Percentiles rank a stretch among this genome's conserved stretches.
phyloP scores from a whole-genome alignment of 805 yeast genomes.

The Candida sithepensis region DNA sequence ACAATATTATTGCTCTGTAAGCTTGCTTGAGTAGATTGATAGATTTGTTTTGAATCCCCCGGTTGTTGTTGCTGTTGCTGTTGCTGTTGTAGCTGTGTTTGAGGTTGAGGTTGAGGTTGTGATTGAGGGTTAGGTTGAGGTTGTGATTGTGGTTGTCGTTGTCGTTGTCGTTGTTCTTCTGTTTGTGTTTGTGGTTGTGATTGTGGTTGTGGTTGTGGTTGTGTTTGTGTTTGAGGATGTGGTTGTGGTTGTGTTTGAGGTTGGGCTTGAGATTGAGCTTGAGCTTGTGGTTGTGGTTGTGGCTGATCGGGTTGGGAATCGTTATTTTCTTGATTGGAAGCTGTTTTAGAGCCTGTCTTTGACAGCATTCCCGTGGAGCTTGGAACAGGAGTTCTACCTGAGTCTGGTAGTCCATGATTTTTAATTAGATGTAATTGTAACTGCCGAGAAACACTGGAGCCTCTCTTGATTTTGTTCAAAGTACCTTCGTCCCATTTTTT shows the following conservation, averaged over 20 bases:
- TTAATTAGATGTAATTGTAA: constrained; percentile 69
- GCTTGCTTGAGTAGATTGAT: background rate
- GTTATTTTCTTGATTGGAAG: constrained; percentile 14
- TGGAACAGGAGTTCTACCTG: constrained; percentile 28
- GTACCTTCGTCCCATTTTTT: constrained; percentile 76
- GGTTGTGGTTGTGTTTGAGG: no score
- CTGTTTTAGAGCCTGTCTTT: constrained; percentile 13
- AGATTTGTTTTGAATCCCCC: background rate
- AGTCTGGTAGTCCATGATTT: constrained; percentile 50
- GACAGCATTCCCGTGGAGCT: constrained; percentile 3
- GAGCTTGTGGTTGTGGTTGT: no score
- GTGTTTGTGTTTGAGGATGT: no score
- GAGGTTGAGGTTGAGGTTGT: no score
- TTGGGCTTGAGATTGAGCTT: no score
- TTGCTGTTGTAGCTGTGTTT: no score
- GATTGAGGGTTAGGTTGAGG: no score
- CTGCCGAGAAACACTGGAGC: constrained; percentile 77
- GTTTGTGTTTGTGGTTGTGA: no score
- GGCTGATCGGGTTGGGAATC: no score
- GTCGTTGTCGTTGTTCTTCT: no score
- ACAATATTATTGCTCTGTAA: constrained; percentile 2
- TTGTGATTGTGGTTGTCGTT: no score
- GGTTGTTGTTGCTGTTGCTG: constrained; percentile 19
- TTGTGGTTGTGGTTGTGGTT: no score
- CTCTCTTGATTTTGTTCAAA: constrained; percentile 69